Evolutionary conservation across 2,329 filamentous ascomycete species (phyloP), one percentile per base, ranked within the genome.

Genomic region (Verticillium nubilum): DNA sequence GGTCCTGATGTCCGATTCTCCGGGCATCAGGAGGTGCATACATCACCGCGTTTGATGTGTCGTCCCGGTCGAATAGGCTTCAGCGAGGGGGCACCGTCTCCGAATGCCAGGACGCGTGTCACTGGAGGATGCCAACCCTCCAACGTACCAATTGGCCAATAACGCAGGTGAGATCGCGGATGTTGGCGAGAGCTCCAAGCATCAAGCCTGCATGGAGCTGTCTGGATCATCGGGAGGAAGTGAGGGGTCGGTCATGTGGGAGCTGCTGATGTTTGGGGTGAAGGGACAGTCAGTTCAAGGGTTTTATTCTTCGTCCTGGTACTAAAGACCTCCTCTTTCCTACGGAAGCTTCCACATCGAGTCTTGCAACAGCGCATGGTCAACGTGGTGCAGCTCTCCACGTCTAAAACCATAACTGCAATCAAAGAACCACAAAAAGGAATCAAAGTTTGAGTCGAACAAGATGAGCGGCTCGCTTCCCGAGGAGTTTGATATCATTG

Each of bases 401-500:
- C n/a, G 12, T 10, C 9, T 19, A 25, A 50, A 50, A 1, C n/a
- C 35, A 12, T 23, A 23, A 12, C 1, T 25, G 10, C 1, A 23
- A 12, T 19, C 19, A 3, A 26, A 50, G 19, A 23, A 6, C 10
- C 19, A 50, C 2, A 17, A 31, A 5, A 5, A 31, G 3, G 13
- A 37, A 15, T 37, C 33, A n/a, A n/a, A 15, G 52, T 53, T 13
- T 25, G 28, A 28, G 37, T 15, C 55, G 54, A 35, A 27, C 52
- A 67, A 62, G 23, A 76, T 76, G 73, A 70, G 71, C 58, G 61
- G 60, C 33, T 33, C 59, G 5, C 69, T 92, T 63, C 88, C 89
- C 35, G 88, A 92, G 61, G 89, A 92, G 78, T 89, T 91, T 68
- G 89, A 92, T 71, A 91, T 92, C 67, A 92, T 92, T 67, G 87